Conservation (phyloP, 2,329 filamentous ascomycete genomes). For the Ceratocystis ficicola region DNA sequence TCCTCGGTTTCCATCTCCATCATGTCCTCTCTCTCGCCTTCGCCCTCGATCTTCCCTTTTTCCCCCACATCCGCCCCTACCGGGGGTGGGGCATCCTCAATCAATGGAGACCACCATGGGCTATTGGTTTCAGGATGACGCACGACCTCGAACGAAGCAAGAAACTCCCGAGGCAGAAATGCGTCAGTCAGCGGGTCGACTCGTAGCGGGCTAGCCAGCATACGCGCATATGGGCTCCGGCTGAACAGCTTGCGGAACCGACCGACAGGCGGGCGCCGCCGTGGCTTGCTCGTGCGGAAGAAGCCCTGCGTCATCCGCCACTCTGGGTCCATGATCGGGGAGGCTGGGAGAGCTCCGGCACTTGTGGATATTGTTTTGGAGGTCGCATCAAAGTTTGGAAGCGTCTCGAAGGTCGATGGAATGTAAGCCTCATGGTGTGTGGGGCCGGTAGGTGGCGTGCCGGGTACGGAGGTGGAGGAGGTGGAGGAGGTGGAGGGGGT, state of each 20-base stretch:
- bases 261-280: slow-evolving; percentile 26
- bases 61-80: background rate
- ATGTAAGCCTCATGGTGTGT: background rate
- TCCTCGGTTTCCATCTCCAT: background rate
- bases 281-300: slow-evolving; percentile 30
- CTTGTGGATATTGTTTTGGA: slow-evolving; percentile 37
- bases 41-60: background rate
- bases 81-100: background rate
- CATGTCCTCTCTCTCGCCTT: background rate
- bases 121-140: slow-evolving; percentile 40
- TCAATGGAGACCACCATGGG: slow-evolving; percentile 45
- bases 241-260: slow-evolving; percentile 47
- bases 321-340: slow-evolving; percentile 41
- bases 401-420: slow-evolving; percentile 15
- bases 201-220: slow-evolving; percentile 50
- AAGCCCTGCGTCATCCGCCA: slow-evolving; percentile 37
- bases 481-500: background rate
- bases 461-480: background rate
- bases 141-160: slow-evolving; percentile 49
- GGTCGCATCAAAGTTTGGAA: slow-evolving; percentile 29
- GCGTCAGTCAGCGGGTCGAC: slow-evolving; percentile 39
- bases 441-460: background rate
- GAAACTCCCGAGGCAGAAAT: slow-evolving; percentile 47
- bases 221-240: slow-evolving; percentile 52
- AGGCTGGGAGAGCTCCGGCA: slow-evolving; percentile 39